Base-by-base conservation (phyloP, 2,329 filamentous ascomycete species). In the Verticillium zaregamsianum region DNA sequence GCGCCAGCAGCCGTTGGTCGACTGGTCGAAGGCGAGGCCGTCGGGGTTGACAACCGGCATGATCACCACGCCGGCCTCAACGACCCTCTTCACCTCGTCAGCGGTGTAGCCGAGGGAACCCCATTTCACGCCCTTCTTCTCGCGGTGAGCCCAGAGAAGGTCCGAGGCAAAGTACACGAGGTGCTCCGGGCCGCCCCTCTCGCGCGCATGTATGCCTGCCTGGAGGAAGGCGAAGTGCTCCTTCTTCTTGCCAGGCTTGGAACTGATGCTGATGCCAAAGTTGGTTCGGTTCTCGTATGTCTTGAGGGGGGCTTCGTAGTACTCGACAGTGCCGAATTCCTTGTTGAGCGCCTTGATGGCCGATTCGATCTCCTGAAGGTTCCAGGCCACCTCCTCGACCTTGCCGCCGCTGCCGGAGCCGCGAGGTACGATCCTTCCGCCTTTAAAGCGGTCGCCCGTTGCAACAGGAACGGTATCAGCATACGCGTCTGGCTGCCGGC, bases 141-240 rank as follows among this genome's bases (percentile, higher is more conserved):
- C 72, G 66, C 80, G 77, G 65, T 81, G 76, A 20, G 85, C 85
- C 56, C 79, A 77, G 3, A 87, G 76, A 4, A 87, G 75, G 67
- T 87, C 85, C 0, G 82, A 74, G 33, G 86, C 74, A 72, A 85
- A 86, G 75, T 86, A 86, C 54, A 87, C 71, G 15, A 86, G 73
- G 62, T 82, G 77, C 67, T 87, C 85, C 0, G 84, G 78, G 0
- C 79, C 81, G 31, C 84, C 84, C 11, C 85, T 80, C 71, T 87
- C 85, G 28, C 85, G 81, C 9, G 84, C 82, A 66, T 87, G 85
- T 56, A 86, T 79, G 31, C 76, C 82, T 52, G 79, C 79, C 62
- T 81, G 81, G 61, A 87, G 72, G 68, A 82, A 83, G 32, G 84
- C 77, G 17, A 54, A 54, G 71, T 71, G 40, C 39, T 61, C 63